A percentile compares a stretch with the other conserved stretches of the same genome.
These are phyloP conservation scores for Talaromyces verruculosus DNA, from an alignment of 2,329 filamentous ascomycete species.

Conservation along the genomic window DNA sequence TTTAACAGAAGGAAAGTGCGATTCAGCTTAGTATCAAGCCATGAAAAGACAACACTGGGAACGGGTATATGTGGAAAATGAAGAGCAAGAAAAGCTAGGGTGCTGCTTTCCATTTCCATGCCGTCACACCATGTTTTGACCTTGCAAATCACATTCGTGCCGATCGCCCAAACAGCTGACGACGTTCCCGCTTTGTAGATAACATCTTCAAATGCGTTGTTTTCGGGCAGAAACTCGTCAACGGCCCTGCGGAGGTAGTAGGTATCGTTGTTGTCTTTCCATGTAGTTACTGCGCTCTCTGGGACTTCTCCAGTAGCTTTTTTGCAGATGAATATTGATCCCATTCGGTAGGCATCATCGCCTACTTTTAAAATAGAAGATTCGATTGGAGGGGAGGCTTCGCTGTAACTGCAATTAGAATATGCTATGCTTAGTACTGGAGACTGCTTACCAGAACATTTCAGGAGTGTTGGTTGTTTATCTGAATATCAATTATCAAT, in stretches of 20 bases:
- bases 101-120: neutral
- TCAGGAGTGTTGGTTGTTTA: no score
- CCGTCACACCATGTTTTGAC: neutral
- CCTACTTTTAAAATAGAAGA: neutral
- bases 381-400: neutral
- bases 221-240: neutral
- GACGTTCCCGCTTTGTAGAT: neutral
- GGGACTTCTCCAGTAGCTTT: neutral
- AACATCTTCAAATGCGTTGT: neutral
- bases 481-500: no score
- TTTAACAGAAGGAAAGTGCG: neutral
- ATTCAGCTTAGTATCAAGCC: neutral
- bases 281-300: neutral
- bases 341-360: neutral
- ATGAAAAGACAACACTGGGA: neutral
- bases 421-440: no score
- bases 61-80: neutral
- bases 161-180: neutral
- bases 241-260: neutral
- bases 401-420: no score
- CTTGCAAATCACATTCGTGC: neutral
- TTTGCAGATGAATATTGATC: neutral
- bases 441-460: no score
- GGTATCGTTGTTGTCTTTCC: neutral
- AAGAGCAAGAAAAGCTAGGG: neutral